Evolutionary conservation across 2,329 filamentous ascomycete genomes (phyloP), one percentile per base, ranked within the genome.

Genomic region (Alternaria gansuensis): DNA sequence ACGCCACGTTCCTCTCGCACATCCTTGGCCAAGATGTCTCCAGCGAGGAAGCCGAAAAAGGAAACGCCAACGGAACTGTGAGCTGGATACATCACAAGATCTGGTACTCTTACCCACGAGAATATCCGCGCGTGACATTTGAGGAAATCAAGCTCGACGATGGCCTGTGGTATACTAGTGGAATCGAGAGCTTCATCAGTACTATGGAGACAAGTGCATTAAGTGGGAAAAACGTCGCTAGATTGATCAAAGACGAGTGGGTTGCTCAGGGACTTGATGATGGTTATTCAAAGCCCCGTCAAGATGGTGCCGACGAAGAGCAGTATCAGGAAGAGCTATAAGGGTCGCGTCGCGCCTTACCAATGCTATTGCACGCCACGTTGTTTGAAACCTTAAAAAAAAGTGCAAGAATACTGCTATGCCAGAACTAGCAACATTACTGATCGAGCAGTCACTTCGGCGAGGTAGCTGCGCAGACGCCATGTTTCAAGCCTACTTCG

Each of bases 151-250:
- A 88, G 62, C 75, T 97, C 3, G 88, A 86, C 5, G 64, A 73
- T 1, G 86, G 87, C 0, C 70, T 94, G 13, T 95, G 84, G 84
- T 88, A 89, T 68, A 88, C 86, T 5, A 81, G 82, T 51, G 85
- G 84, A 0, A 96, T 98, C 41, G 94, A 98, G 79, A 90, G 90
- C 67, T 97, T 99, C 75, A 96, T 98, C 67, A 95, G 90, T 9
- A 97, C 93, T 0, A 98, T 99, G 95, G 95, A 99, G 82, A 97
- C 95, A 6, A 97, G 89, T 75, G 90, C 92, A 1, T 78, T 98
- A 66, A 95, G 95, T 87, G 95, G 95, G 0, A 92, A 86, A 84
- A 95, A 95, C 72, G 88, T 95, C 21, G 92, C 91, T 8, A 84
- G 83, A 63, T 79, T 95, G 53, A 82, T 94, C 44, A 82, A 88